phyloP scores from a whole-genome alignment of 768 basidiomycete genomes.

The Rhodocollybia butyracea region DNA sequence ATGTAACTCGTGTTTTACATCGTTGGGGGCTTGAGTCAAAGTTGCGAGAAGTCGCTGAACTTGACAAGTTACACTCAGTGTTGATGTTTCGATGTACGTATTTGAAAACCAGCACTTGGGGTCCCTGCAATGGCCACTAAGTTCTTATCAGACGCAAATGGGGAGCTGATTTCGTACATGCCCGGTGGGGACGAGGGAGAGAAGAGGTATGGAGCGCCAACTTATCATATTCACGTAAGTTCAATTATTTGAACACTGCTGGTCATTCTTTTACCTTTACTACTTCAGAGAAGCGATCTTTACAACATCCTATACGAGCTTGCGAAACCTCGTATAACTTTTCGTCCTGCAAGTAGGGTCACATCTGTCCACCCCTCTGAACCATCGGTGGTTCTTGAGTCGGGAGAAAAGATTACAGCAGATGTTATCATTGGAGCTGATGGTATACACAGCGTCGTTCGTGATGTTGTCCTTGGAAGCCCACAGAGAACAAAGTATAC shows the following conservation, averaged over 20 bases:
- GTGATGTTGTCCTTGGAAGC: conserved; percentile 39
- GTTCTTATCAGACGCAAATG: not conserved
- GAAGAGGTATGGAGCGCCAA: conserved; percentile 28
- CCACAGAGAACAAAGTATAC: conserved; percentile 22
- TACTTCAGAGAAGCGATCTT: conserved; percentile 38
- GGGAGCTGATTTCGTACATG: not conserved
- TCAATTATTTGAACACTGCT: too few relatives aligned
- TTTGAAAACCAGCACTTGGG: too few relatives aligned
- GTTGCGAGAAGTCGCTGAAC: not conserved
- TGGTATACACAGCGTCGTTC: conserved; percentile 48
- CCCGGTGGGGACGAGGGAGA: not conserved
- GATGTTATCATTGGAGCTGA: conserved; percentile 40
- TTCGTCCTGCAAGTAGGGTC: conserved; percentile 26
- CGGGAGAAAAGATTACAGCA: conserved; percentile 28
- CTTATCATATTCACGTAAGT: conserved; percentile 33
- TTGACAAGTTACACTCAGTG: not conserved
- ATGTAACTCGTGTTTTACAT: not conserved
- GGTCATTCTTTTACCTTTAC: conserved; percentile 14
- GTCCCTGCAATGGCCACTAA: too few relatives aligned
- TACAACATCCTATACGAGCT: conserved; percentile 25
- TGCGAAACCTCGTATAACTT: conserved; percentile 19
- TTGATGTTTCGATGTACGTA: conserved; percentile 1
- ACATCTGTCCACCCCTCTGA: conserved; percentile 18
- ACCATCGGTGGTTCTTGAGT: conserved; percentile 27
- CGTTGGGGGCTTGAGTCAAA: conserved; percentile 2